Evolutionary conservation across 805 yeast species (phyloP).

Genomic region (Teunomyces atbi): DNA sequence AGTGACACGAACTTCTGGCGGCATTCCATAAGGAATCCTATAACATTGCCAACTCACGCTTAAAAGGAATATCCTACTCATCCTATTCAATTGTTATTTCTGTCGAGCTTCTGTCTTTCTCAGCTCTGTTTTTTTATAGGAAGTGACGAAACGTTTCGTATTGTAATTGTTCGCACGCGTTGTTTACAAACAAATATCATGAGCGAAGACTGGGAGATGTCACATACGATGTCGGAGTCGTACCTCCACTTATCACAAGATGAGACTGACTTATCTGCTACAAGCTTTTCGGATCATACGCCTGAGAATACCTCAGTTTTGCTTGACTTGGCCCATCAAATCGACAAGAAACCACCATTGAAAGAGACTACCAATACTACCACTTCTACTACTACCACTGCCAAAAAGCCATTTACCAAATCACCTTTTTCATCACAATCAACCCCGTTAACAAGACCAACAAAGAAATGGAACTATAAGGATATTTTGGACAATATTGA

Average conservation of each 20-base stretch:
- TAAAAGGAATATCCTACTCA: no score
- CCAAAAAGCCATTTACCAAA: conserved; percentile 1
- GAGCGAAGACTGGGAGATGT: conserved; percentile 14
- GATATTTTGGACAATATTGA: conserved; percentile 7
- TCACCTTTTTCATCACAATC: conserved; percentile 23
- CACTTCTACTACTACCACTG: background rate
- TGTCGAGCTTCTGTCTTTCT: background rate
- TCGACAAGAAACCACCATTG: conserved; percentile 9
- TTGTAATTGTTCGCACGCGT: conserved; percentile 6
- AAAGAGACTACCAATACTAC: background rate
- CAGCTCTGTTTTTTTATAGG: background rate
- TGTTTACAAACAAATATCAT: conserved; percentile 10
- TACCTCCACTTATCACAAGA: conserved; percentile 28
- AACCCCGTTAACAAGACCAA: conserved; percentile 17
- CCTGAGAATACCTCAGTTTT: conserved; percentile 9
- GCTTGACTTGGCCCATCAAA: conserved; percentile 15
- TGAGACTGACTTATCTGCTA: conserved; percentile 9
- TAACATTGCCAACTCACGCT: no score
- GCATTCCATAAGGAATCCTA: no score
- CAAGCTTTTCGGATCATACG: conserved; percentile 1
- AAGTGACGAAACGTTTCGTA: background rate
- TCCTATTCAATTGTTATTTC: no score
- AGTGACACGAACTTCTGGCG: no score
- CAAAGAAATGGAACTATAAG: conserved; percentile 6
- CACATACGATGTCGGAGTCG: conserved; percentile 30